Evolutionary conservation across 2,329 filamentous ascomycete genomes (phyloP).

Genomic region (Neofusicoccum kwambonambiense): DNA sequence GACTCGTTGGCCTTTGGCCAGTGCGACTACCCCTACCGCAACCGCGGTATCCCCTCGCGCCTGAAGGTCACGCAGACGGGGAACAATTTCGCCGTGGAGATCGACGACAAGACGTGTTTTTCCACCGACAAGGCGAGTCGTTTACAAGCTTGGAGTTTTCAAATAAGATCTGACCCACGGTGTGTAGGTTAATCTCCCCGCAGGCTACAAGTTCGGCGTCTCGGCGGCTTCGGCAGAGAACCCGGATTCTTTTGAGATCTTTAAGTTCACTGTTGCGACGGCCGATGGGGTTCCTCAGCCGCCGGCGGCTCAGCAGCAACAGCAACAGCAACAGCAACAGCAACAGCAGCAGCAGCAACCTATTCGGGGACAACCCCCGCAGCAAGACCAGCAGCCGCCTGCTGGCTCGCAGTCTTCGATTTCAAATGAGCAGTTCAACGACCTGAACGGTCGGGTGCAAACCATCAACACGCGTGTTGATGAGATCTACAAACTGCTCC

Average conservation of each 20-base stretch:
- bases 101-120: conserved; percentile 83
- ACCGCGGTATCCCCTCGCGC: conserved; percentile 79
- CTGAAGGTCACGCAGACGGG: conserved; percentile 70
- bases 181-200: conserved; percentile 66
- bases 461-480: conserved; percentile 67
- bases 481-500: conserved; percentile 59
- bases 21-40: conserved; percentile 87
- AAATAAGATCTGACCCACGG: no score
- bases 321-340: conserved; percentile 22
- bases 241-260: conserved; percentile 91
- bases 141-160: background rate
- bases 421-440: conserved; percentile 64
- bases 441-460: conserved; percentile 82
- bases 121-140: conserved; percentile 62
- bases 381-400: conserved; percentile 22
- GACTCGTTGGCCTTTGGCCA: conserved; percentile 90
- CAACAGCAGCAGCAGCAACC: conserved; percentile 17
- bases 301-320: conserved; percentile 23
- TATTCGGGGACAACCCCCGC: background rate
- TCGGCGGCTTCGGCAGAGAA: conserved; percentile 86
- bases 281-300: conserved; percentile 30
- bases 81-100: conserved; percentile 69
- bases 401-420: background rate
- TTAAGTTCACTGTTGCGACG: conserved; percentile 74
- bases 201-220: conserved; percentile 81